Evolutionary conservation across 2,329 filamentous ascomycete genomes (phyloP), one percentile per base, ranked within the genome.

Genomic region (Colletotrichum liriopes): DNA sequence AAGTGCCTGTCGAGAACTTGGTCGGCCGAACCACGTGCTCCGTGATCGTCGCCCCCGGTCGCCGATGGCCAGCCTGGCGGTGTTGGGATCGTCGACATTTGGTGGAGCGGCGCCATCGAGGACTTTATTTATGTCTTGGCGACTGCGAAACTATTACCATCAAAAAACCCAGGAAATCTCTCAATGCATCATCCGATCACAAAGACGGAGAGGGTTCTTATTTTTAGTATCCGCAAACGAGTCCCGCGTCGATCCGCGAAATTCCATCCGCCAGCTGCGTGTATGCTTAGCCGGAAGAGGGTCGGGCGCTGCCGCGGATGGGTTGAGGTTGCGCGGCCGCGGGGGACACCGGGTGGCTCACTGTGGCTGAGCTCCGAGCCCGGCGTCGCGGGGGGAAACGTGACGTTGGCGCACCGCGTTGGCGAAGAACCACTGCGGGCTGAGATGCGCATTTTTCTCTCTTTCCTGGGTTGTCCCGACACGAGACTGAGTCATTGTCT

Each of bases 241-340:
- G 35, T 37, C 35, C 35, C 6, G 11, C 2, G 35, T 37, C 35
- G 8, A 37, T 37, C 35, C 11, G 8, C 35, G 35, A 7, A 7
- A 37, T 37, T 6, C 29, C 29, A 37, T 37, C 35, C 26, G 26
- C 59, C 26, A 41, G 59, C 6, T 47, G 59, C 43, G 49, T 26
- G 14, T 49, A 47, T 49, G 59, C 39, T 49, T 6, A 18, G 32
- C 8, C 12, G 20, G 11, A 43, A 32, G 43, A n/a, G 11, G n/a
- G 49, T 32, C 58, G 41, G 41, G 1, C n/a, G 41, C 59, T 23
- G 14, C 20, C 59, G 26, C 59, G 26, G 29, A 61, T 35, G 59
- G 16, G 32, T 23, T 41, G 41, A 61, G 59, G 1, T 35, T 61
- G 59, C 26, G 59, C 41, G 59, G 59, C 39, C 35, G 41, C 23